phyloP scores from a whole-genome alignment of 805 yeast genomes.

The Candida easanensis region DNA sequence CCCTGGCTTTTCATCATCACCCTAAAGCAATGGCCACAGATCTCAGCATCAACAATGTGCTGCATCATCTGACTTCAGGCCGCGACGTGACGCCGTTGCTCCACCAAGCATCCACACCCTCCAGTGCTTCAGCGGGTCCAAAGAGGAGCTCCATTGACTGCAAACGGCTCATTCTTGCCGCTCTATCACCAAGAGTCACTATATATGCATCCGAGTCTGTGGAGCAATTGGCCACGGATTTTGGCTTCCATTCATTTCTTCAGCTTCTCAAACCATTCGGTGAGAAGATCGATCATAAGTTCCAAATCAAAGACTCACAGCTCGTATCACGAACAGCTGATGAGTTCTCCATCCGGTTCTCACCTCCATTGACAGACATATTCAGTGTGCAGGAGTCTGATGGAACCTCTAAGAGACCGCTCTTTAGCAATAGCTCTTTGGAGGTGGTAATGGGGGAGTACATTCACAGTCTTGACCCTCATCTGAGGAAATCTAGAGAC shows the following conservation, averaged over 20 bases:
- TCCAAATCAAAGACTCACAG: constrained; percentile 51
- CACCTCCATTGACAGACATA: constrained; percentile 36
- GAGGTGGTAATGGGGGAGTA: constrained; percentile 35
- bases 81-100: constrained; percentile 19
- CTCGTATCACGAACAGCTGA: constrained; percentile 46
- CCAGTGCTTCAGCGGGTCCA: constrained; percentile 5
- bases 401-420: constrained; percentile 25
- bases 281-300: constrained; percentile 45
- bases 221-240: constrained; percentile 39
- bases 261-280: constrained; percentile 55
- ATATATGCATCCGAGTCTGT: constrained; percentile 46
- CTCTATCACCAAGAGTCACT: constrained; percentile 52
- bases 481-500: constrained; percentile 10
- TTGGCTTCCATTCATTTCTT: constrained; percentile 42
- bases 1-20: too few relatives aligned
- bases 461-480: constrained; percentile 28
- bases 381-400: constrained; percentile 28
- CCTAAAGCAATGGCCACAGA: constrained; percentile 16
- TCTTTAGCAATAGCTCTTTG: constrained; percentile 34
- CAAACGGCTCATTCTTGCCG: constrained; percentile 31
- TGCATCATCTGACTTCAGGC: constrained; percentile 18
- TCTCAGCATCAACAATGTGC: constrained; percentile 17
- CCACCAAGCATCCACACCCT: constrained; percentile 3
- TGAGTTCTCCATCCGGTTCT: constrained; percentile 56
- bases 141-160: constrained; percentile 27